A percentile compares a stretch with the other conserved stretches of the same genome.
phyloP scores from a whole-genome alignment of 345 rosid species.

The Odontarrhena argentea region DNA sequence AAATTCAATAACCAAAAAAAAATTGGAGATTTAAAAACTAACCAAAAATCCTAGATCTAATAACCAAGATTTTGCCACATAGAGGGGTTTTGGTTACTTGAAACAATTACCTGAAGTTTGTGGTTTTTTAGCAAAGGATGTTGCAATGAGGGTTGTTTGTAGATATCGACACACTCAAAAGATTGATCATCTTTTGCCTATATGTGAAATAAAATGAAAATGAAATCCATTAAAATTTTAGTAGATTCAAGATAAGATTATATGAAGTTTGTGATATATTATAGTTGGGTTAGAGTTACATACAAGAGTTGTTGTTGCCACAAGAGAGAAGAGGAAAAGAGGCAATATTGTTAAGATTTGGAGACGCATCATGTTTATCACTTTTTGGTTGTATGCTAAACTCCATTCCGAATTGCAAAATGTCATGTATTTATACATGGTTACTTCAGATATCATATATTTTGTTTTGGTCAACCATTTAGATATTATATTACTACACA shows the following conservation, averaged over 20 bases:
- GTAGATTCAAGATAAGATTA: not conserved
- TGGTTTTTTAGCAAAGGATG: constrained; percentile 15
- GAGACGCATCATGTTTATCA: constrained; percentile 11
- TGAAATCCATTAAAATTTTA: too few species aligned
- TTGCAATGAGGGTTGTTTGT: constrained; percentile 19
- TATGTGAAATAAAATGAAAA: not conserved
- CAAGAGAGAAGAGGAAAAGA: not conserved
- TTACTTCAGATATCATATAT: too few species aligned
- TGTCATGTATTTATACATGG: not conserved
- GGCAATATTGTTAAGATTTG: not conserved
- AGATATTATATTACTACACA: too few species aligned
- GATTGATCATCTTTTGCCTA: constrained; percentile 12
- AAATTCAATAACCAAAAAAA: not conserved
- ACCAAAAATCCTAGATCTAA: too few species aligned
- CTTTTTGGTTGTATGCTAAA: not conserved
- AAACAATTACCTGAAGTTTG: not conserved
- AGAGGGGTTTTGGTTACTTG: too few species aligned
- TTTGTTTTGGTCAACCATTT: too few species aligned
- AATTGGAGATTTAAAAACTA: not conserved
- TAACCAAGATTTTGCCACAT: too few species aligned
- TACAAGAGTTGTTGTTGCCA: constrained; percentile 16
- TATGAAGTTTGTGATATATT: not conserved
- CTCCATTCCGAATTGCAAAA: not conserved
- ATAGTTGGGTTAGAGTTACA: not conserved
- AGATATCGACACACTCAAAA: constrained; percentile 15